Evolutionary conservation across 2,329 filamentous ascomycete genomes (phyloP), one percentile per base, ranked within the genome.

Genomic region (Exserohilum turcica): DNA sequence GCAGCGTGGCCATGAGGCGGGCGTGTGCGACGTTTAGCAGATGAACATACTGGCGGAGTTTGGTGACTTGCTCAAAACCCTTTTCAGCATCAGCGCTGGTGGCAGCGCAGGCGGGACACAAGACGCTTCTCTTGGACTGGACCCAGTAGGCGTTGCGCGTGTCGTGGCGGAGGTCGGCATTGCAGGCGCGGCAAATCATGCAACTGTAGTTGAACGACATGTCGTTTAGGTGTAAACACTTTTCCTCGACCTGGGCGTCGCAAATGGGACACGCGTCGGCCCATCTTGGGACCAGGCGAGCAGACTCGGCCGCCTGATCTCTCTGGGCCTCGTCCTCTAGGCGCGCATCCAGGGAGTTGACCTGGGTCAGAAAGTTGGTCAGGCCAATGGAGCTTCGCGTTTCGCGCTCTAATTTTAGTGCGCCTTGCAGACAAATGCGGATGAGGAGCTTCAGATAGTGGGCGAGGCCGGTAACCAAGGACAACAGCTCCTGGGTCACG

Each of bases 371-470:
- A 73, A 99, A 97, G 47, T 84, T 82, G 66, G 91, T 88, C 19
- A 99, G 79, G 9, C 91, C 91, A 59, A 89, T 87, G 1, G 89
- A 81, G 24, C 83, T 88, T 46, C 83, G 81, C 43, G 87, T 87
- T 67, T 97, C 93, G 51, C 91, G 87, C 75, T 99, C 94, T 33
- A 97, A 84, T 67, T 92, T 93, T 40, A 99, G 79, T 6, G 94
- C 89, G 28, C 93, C 94, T 72, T 97, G 95, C 24, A 99, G 83
- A 70, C 94, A 97, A 65, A 99, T 99, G 43, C 94, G 87, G 66
- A 99, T 99, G 54, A 99, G 84, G 29, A 99, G 88, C 76, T 99
- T 99, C 48, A 99, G 85, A 71, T 99, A 99, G 75, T 99, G 94
- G 15, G 94, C 94, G 45, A 99, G 83, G 31, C 94, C 93, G 33